phyloP scores from a whole-genome alignment of 192 early-diverging fungal species.

The Funneliformis mosseae region DNA sequence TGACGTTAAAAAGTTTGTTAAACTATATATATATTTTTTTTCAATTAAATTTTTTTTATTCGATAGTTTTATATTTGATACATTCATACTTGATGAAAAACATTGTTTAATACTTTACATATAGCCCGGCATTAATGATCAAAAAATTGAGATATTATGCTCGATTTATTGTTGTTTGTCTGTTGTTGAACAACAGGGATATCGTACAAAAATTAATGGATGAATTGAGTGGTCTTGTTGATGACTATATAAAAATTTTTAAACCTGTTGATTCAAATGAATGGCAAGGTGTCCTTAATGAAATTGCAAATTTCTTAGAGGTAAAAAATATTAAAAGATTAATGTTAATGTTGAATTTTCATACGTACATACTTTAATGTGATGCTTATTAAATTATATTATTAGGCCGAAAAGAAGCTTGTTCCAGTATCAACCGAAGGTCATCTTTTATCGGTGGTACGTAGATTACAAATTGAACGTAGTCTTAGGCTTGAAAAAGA shows the following conservation, averaged over 20 bases:
- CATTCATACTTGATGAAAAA: not conserved
- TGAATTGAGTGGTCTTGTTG: slow-evolving; percentile 80
- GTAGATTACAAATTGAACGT: slow-evolving; percentile 55
- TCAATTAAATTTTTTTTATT: too few species aligned
- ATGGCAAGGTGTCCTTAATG: slow-evolving; percentile 81
- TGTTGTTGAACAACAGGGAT: slow-evolving; percentile 81
- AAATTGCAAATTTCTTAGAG: slow-evolving; percentile 84
- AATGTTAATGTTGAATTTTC: too few species aligned
- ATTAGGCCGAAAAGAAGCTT: slow-evolving; percentile 77
- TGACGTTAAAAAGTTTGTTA: slow-evolving; percentile 79
- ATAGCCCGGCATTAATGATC: slow-evolving; percentile 87
- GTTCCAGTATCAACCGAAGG: slow-evolving; percentile 61
- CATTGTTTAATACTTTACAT: slow-evolving; percentile 1
- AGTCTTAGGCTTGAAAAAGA: slow-evolving; percentile 62
- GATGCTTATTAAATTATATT: not conserved
- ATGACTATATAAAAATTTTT: slow-evolving; percentile 85
- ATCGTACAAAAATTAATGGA: slow-evolving; percentile 82
- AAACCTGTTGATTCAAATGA: slow-evolving; percentile 88
- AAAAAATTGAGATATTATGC: slow-evolving; percentile 98
- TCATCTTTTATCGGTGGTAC: slow-evolving; percentile 50
- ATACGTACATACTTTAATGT: not conserved
- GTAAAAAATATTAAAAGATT: slow-evolving; percentile 41
- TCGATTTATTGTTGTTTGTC: slow-evolving; percentile 93
- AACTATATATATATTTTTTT: not conserved
- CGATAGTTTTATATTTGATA: too few species aligned